Percentiles rank a stretch among this genome's conserved stretches.
These are phyloP conservation scores for Ganoderma sp. DNA, from an alignment of 1,284 basidiomycete genomes.

Conservation along the genomic window DNA sequence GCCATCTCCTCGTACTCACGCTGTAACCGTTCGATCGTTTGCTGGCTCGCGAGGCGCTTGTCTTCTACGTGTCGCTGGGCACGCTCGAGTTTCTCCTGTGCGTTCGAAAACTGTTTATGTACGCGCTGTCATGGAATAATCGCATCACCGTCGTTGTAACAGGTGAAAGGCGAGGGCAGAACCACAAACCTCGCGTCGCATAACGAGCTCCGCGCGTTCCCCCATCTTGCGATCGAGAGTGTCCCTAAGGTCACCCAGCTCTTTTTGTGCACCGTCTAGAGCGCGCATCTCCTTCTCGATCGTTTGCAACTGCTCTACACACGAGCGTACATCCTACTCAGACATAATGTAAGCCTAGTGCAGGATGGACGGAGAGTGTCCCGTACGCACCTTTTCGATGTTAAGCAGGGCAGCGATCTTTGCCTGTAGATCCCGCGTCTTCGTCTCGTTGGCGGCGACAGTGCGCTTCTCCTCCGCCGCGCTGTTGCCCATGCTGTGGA, in stretches of 20 bases:
- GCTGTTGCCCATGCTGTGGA: conserved; percentile 70
- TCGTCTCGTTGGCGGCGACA: conserved; percentile 66
- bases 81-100: conserved; percentile 76
- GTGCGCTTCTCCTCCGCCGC: conserved; percentile 67
- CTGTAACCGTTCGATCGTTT: conserved; percentile 73
- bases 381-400: conserved; percentile 68
- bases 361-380: neutral
- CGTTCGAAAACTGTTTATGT: conserved; percentile 75
- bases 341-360: neutral
- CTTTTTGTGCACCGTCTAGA: conserved; percentile 67
- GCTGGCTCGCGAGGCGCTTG: conserved; percentile 68
- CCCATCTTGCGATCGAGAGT: conserved; percentile 73
- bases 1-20: conserved; percentile 80
- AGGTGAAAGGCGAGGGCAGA: neutral
- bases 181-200: conserved; percentile 65
- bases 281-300: conserved; percentile 72
- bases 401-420: conserved; percentile 72
- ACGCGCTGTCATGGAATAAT: conserved; percentile 58
- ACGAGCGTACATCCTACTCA: conserved; percentile 66
- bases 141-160: conserved; percentile 5
- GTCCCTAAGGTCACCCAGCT: conserved; percentile 66
- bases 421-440: conserved; percentile 76
- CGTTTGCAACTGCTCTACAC: conserved; percentile 71
- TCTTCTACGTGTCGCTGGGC: conserved; percentile 78
- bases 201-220: conserved; percentile 69